Conservation (phyloP, 2,329 filamentous ascomycete species). For the Colletotrichum liaoningense region DNA sequence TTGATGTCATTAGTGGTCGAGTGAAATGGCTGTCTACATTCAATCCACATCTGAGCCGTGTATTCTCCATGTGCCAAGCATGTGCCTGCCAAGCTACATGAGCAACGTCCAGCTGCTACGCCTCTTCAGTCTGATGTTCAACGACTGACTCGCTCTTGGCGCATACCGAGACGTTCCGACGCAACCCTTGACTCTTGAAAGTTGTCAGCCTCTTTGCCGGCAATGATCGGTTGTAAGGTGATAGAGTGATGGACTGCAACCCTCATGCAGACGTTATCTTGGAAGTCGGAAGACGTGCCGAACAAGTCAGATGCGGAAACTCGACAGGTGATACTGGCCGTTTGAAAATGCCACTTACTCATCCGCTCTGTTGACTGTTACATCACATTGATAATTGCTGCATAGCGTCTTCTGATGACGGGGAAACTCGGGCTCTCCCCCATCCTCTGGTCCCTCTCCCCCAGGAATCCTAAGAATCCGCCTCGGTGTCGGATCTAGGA, state of each 20-base stretch:
- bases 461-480: conserved; percentile 7
- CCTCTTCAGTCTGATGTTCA: not conserved
- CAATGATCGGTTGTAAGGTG: conserved; percentile 1
- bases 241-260: not conserved
- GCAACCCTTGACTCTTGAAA: too few relatives aligned
- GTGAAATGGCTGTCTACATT: too few relatives aligned
- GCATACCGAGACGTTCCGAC: too few relatives aligned
- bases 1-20: too few relatives aligned
- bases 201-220: not conserved
- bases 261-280: not conserved
- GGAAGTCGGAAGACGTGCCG: not conserved
- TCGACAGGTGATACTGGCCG: not conserved
- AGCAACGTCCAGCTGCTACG: not conserved
- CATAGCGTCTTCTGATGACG: not conserved
- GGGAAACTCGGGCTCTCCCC: not conserved
- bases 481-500: not conserved
- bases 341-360: not conserved
- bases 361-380: not conserved
- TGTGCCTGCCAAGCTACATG: not conserved
- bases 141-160: not conserved
- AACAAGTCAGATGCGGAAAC: not conserved
- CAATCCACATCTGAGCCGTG: too few relatives aligned
- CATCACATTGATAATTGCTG: not conserved
- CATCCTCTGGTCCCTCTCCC: not conserved
- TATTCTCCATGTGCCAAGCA: not conserved